Evolutionary conservation across 257 asterid genomes (phyloP).

Genomic region (Phtheirospermum japonicum): DNA sequence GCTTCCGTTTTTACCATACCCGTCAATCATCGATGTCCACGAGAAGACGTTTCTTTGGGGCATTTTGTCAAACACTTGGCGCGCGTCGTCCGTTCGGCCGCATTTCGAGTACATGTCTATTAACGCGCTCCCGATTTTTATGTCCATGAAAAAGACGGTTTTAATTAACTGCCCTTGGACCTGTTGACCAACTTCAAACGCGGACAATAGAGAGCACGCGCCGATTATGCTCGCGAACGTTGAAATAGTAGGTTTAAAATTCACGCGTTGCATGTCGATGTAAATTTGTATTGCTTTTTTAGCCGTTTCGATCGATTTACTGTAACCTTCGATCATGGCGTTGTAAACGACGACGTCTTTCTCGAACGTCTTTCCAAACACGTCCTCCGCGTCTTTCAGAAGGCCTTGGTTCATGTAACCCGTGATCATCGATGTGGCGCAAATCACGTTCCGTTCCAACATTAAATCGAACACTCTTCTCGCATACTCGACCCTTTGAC

Average conservation of each 20-base stretch:
- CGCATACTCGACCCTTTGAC: conserved; percentile 50
- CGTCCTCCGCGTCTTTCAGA: conserved; percentile 65
- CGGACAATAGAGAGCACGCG: conserved; percentile 74
- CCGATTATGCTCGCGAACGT: conserved; percentile 86
- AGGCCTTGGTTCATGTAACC: conserved; percentile 74
- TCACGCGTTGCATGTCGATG: conserved; percentile 55
- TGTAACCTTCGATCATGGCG: conserved; percentile 97
- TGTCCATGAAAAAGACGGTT: conserved; percentile 42
- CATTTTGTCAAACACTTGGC: conserved; percentile 61
- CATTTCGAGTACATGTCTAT: conserved; percentile 89
- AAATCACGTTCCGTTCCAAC: conserved; percentile 63
- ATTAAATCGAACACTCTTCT: conserved; percentile 76
- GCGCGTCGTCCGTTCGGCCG: conserved; percentile 71
- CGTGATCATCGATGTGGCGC: conserved; percentile 83
- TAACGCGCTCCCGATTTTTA: conserved; percentile 80
- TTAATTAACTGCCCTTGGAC: conserved; percentile 67
- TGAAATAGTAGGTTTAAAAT: conserved; percentile 58
- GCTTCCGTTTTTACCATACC: conserved; percentile 84
- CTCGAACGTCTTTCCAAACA: conserved; percentile 49
- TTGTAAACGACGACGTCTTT: conserved; percentile 85
- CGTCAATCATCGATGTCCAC: conserved; percentile 96
- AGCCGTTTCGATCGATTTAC: conserved; percentile 61
- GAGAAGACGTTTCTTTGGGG: conserved; percentile 70
- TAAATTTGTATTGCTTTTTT: conserved; percentile 63
- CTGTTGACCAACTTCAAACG: conserved; percentile 71